Base-by-base conservation (phyloP, 305 asterid species). In the Caryopteris hybrid region DNA sequence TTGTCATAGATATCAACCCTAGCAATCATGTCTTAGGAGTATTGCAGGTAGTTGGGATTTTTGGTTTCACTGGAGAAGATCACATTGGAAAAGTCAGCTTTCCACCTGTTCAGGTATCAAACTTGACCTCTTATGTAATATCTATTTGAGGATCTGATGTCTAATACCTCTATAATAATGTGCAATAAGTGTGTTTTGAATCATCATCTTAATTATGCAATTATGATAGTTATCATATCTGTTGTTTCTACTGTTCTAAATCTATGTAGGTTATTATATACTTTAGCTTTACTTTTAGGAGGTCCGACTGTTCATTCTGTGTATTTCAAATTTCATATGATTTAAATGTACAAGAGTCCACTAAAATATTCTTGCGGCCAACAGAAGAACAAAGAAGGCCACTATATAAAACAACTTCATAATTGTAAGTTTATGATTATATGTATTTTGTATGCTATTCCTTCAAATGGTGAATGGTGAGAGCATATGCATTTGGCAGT, bases 11-110 rank as follows among this genome's bases (percentile, higher is more conserved):
- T 63, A 43, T 63, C 54, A 69, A 71, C 38, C 69, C 25, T 56
- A 18, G 64, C 36, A 22, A 29, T 56, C 43, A 69, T 54, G 66
- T 22, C 33, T 12, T 50, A n/a, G 57, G 70, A 69, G 16, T 52
- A 43, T 53, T 64, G 65, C 84, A 92, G 98, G 97, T 79, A 29
- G 91, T 84, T 29, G 96, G 96, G 43, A 90, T 92, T 64, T 92
- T 92, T 74, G 98, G 98, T 76, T 92, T 92, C 79, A 82, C 74
- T 43, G 97, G 97, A 31, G 99, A 93, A 81, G 99, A 93, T 74
- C 96, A 90, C 85, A 93, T 93, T 41, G 99, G 97, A 34, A 93
- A 90, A 82, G 85, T 84, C 77, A 66, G 88, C 85, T 93, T 93
- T 71, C 99, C 99, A 21, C 92, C 99, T 38, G 80, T 90, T 66